Conservation (phyloP, 176 grass and related monocot genomes). For the Eremochloa ophiuroides region DNA sequence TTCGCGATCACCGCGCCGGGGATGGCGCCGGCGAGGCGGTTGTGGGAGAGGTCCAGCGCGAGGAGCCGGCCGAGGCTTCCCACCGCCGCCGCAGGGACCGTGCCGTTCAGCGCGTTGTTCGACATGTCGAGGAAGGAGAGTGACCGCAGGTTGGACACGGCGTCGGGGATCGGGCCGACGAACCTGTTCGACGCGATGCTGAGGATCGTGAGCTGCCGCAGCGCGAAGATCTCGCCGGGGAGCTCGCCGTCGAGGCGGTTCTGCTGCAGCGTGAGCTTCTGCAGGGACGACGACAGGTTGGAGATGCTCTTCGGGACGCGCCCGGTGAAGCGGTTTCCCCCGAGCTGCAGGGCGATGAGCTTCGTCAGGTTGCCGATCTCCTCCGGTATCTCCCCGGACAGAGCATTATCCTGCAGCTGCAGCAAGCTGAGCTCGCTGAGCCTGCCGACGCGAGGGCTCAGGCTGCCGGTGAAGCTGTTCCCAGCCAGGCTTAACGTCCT, state of each 20-base stretch:
- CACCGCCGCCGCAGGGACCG: conserved; percentile 47
- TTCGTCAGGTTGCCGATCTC: conserved; percentile 66
- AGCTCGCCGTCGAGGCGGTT: conserved; percentile 49
- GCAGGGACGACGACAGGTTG: conserved; percentile 43
- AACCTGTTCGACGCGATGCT: conserved; percentile 52
- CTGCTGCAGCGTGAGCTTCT: conserved; percentile 35
- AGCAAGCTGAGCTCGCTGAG: conserved; percentile 38
- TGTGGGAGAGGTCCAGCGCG: conserved; percentile 67
- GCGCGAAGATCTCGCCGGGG: conserved; percentile 38
- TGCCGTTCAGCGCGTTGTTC: conserved; percentile 57
- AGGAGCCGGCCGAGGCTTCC: conserved; percentile 45
- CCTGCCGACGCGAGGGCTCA: conserved; percentile 43
- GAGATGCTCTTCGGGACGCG: conserved; percentile 44
- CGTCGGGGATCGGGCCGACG: conserved; percentile 46
- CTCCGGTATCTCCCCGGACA: conserved; percentile 58
- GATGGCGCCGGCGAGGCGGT: conserved; percentile 51
- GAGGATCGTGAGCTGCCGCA: conserved; percentile 43
- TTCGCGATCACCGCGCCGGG: conserved; percentile 45
- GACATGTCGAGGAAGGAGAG: conserved; percentile 68
- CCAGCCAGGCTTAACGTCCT: conserved; percentile 11
- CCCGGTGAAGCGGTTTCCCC: conserved; percentile 46
- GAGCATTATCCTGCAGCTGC: conserved; percentile 49
- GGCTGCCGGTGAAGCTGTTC: conserved; percentile 52
- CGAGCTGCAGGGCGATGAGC: conserved; percentile 28
- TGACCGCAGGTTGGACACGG: conserved; percentile 41